Base-by-base conservation (phyloP, 768 basidiomycete species). In the Dentipellis fragilis region DNA sequence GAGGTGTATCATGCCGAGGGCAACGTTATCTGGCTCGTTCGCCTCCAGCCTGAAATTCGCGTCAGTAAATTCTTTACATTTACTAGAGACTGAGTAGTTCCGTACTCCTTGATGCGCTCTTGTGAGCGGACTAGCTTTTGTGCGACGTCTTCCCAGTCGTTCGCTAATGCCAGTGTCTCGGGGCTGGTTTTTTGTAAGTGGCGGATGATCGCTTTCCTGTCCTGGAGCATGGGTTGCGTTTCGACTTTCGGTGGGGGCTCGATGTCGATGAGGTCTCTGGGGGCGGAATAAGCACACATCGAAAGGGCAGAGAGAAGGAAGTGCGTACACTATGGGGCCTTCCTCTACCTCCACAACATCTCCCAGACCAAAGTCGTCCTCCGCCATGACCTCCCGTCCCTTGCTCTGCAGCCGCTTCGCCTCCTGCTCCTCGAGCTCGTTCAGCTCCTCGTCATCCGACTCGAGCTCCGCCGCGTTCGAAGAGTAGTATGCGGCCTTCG, bases 401-500 rank as follows among this genome's bases (percentile, higher is more conserved):
- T 89, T 93, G 38, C 71, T 68, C 67, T 95, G 94, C 47, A 95
- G 69, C 56, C 90, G 75, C 62, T 71, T 83, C 7, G 88, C 89
- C 68, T 97, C 93, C 65, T 87, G 83, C 66, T 91, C 90, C 64
- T 97, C 93, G 51, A 95, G 71, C 60, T 88, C 86, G 64, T 89
- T 80, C 36, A 83, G 88, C 68, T 95, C 93, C 63, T 95, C 93
- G 59, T 94, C 87, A 62, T 89, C 89, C 38, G 85, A 86, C 52
- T 89, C 89, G 38, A 91, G 72, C 54, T 88, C 72, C 37, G 76
- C 85, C 35, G 88, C 90, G 67, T 91, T 92, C 4, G 87, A 89
- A 3, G 89, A 81, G 66, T 95, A 95, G 70, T 94, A 97, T 4
- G 81, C 85, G 40, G 81, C 76, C 69, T 85, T 85, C 59, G 82